phyloP scores from a whole-genome alignment of 768 basidiomycete species.

The Ephemerocybe angulata region DNA sequence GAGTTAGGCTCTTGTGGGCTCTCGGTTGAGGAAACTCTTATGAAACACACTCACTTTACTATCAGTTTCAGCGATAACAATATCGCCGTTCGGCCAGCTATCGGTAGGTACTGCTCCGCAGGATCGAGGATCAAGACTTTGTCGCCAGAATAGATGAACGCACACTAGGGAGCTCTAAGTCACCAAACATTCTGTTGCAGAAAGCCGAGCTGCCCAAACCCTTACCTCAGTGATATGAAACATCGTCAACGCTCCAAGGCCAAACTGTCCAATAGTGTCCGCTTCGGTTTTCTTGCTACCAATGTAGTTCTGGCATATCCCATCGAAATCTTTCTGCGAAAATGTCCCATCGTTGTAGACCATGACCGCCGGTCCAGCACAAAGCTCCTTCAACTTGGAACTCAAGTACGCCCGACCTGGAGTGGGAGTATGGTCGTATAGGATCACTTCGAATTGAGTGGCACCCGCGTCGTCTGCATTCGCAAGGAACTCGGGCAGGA shows the following conservation, averaged over 20 bases:
- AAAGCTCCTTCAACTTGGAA: slow-evolving; percentile 31
- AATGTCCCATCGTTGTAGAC: slow-evolving; percentile 44
- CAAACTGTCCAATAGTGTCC: slow-evolving; percentile 49
- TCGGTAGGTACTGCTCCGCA: slow-evolving; percentile 37
- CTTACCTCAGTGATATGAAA: slow-evolving; percentile 51
- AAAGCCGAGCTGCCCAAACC: no score
- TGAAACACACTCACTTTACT: not conserved
- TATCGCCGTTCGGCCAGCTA: slow-evolving; percentile 25
- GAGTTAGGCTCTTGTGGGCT: not conserved
- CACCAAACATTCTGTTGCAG: not conserved
- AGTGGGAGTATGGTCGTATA: slow-evolving; percentile 27
- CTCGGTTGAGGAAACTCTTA: not conserved
- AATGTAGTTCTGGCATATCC: slow-evolving; percentile 41
- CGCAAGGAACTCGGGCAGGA: slow-evolving; percentile 48
- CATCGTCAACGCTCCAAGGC: slow-evolving; percentile 49
- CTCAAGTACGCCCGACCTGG: slow-evolving; percentile 27
- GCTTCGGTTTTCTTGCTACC: slow-evolving; percentile 38
- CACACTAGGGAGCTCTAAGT: slow-evolving; percentile 21
- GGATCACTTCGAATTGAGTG: slow-evolving; percentile 35
- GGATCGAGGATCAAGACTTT: slow-evolving; percentile 44
- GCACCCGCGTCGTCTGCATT: slow-evolving; percentile 52
- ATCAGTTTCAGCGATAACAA: slow-evolving; percentile 34
- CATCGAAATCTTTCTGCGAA: slow-evolving; percentile 39
- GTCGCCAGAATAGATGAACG: slow-evolving; percentile 30
- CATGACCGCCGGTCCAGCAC: slow-evolving; percentile 35